These are phyloP conservation scores for Yamadazyma siamensis DNA, from an alignment of 1,139 yeast species.

Conservation along the genomic window DNA sequence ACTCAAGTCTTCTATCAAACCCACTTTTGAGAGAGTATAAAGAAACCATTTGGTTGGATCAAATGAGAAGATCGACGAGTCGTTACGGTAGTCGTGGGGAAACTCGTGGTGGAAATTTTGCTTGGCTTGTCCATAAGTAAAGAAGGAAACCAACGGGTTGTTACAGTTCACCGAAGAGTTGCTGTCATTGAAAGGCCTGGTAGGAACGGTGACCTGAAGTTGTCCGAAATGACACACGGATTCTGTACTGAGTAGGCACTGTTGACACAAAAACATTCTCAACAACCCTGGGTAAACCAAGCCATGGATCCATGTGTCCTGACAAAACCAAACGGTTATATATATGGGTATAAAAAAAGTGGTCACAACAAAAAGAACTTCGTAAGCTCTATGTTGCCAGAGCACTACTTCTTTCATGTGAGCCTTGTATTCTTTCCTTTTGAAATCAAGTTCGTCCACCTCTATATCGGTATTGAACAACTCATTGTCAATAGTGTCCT, in stretches of 20 bases:
- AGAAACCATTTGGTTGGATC: conserved; percentile 71
- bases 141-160: conserved; percentile 49
- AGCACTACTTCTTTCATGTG: conserved; percentile 29
- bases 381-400: conserved; percentile 59
- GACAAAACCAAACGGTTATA: conserved; percentile 34
- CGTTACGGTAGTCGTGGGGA: conserved; percentile 62
- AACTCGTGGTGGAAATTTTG: conserved; percentile 76
- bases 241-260: conserved; percentile 52
- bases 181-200: conserved; percentile 62
- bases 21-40: conserved; percentile 34
- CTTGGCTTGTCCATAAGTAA: conserved; percentile 62
- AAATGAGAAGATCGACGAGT: conserved; percentile 45
- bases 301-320: conserved; percentile 52
- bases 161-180: conserved; percentile 49
- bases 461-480: conserved; percentile 8
- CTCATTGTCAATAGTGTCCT: conserved; percentile 14
- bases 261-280: conserved; percentile 56
- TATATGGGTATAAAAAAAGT: conserved; percentile 49
- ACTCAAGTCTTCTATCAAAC: conserved; percentile 39
- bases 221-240: conserved; percentile 55
- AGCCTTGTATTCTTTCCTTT: conserved; percentile 18
- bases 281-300: conserved; percentile 60
- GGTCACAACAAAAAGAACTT: conserved; percentile 39
- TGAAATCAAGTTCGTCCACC: conserved; percentile 22
- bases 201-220: conserved; percentile 41